phyloP scores from a whole-genome alignment of 2,329 filamentous ascomycete genomes.

The Chaetomiaceae sp. region DNA sequence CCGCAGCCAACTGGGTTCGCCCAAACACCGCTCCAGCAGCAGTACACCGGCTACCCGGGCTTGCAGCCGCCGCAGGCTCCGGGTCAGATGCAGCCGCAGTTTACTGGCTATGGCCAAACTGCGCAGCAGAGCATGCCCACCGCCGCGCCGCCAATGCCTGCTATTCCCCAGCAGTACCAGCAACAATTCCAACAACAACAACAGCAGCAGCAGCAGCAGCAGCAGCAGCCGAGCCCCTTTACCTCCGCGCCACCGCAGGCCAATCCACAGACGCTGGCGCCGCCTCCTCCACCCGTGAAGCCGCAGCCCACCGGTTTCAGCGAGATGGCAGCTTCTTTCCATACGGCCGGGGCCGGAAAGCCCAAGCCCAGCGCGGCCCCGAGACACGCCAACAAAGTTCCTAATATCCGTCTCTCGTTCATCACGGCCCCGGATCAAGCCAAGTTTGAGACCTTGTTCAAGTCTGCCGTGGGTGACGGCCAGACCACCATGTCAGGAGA shows the following conservation, averaged over 20 bases:
- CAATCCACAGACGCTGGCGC: slow-evolving; percentile 37
- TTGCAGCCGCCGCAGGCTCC: slow-evolving; percentile 38
- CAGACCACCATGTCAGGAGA: slow-evolving; percentile 87
- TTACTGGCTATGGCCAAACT: slow-evolving; percentile 56
- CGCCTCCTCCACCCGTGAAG: slow-evolving; percentile 57
- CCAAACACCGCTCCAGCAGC: slow-evolving; percentile 52
- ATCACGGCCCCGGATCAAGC: slow-evolving; percentile 92
- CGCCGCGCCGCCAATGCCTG: slow-evolving; percentile 55
- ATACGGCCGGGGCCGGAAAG: slow-evolving; percentile 45
- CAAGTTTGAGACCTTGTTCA: slow-evolving; percentile 97
- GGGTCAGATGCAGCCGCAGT: slow-evolving; percentile 59
- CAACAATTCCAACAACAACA: slow-evolving; percentile 55
- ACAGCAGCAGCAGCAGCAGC: slow-evolving; percentile 45
- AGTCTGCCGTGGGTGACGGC: slow-evolving; percentile 80
- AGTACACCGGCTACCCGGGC: slow-evolving; percentile 57
- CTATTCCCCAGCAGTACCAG: slow-evolving; percentile 57
- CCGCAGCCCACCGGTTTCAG: slow-evolving; percentile 63
- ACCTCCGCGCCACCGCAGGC: slow-evolving; percentile 50
- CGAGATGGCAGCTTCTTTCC: slow-evolving; percentile 64
- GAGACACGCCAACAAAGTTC: slow-evolving; percentile 69
- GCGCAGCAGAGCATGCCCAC: slow-evolving; percentile 60
- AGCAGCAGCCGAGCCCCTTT: slow-evolving; percentile 51
- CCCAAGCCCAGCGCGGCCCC: slow-evolving; percentile 43
- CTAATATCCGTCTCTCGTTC: slow-evolving; percentile 90
- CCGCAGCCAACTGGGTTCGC: slow-evolving; percentile 59